A percentile compares a stretch with the other conserved stretches of the same genome.
phyloP scores from a whole-genome alignment of 2,329 filamentous ascomycete species.

The Triangularia verruculosa region DNA sequence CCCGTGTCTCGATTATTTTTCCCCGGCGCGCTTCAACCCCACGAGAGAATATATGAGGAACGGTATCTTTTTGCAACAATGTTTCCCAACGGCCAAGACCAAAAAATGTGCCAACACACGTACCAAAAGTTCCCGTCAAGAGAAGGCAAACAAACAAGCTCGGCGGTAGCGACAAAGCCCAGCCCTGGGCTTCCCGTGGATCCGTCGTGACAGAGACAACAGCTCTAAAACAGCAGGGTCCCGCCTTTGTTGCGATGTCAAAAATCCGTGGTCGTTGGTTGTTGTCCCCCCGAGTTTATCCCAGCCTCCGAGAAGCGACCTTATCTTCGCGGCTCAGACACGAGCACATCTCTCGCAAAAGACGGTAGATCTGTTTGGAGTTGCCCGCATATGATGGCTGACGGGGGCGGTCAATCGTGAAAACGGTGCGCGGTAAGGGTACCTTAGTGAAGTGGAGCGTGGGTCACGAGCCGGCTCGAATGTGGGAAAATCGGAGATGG shows the following conservation, averaged over 20 bases:
- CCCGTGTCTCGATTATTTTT: neutral
- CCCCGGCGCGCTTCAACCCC: neutral
- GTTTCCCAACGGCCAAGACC: neutral
- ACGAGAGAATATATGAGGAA: too few species aligned
- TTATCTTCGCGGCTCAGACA: constrained; percentile 21
- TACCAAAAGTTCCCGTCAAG: neutral
- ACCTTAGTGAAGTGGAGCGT: constrained; percentile 9
- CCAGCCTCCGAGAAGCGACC: constrained; percentile 26
- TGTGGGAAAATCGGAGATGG: neutral
- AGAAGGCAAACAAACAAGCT: neutral
- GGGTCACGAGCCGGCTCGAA: constrained; percentile 14
- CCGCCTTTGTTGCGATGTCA: constrained; percentile 16
- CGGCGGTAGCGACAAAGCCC: neutral
- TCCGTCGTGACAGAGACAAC: neutral
- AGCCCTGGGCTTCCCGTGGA: neutral
- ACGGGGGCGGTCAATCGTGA: constrained; percentile 6
- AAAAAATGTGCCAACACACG: neutral
- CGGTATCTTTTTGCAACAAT: neutral
- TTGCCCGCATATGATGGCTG: constrained; percentile 15
- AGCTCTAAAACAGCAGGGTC: neutral
- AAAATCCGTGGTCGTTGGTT: constrained; percentile 13
- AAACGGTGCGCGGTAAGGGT: neutral
- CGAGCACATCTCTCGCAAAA: constrained; percentile 28
- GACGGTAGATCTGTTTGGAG: constrained; percentile 8
- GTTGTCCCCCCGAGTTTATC: constrained; percentile 20